Evolutionary conservation across 129 eudicot genomes (phyloP).

Genomic region (Flaveria robusta): DNA sequence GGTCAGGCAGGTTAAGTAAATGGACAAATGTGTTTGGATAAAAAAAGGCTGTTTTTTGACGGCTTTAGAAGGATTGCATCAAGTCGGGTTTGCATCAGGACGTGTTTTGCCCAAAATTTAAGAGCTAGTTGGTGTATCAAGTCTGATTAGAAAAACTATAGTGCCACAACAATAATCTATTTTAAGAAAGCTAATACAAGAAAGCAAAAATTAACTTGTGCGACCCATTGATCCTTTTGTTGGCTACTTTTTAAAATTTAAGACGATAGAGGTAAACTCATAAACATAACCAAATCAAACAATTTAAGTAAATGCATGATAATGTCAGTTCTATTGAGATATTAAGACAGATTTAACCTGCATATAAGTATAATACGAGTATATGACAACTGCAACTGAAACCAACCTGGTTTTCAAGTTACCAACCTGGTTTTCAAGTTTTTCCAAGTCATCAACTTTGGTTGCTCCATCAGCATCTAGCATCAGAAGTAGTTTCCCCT

Average conservation of each 20-base stretch:
- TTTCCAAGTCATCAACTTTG: slow-evolving; percentile 86
- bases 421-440: slow-evolving; percentile 95
- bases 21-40: not conserved
- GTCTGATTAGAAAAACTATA: not conserved
- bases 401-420: no score
- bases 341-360: not conserved
- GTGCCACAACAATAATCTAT: not conserved
- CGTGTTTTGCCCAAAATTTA: not conserved
- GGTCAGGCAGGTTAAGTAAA: not conserved
- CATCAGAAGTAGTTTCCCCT: slow-evolving; percentile 89
- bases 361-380: not conserved
- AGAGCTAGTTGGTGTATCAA: not conserved
- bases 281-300: not conserved
- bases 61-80: not conserved
- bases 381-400: not conserved
- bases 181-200: not conserved
- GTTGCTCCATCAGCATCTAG: slow-evolving; percentile 99
- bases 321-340: not conserved
- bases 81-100: not conserved
- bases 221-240: not conserved
- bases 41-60: not conserved
- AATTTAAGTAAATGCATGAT: not conserved
- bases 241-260: not conserved
- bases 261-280: not conserved
- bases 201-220: not conserved